These are phyloP conservation scores for Sutorius australiensis DNA, from an alignment of 768 basidiomycete species.

Conservation along the genomic window DNA sequence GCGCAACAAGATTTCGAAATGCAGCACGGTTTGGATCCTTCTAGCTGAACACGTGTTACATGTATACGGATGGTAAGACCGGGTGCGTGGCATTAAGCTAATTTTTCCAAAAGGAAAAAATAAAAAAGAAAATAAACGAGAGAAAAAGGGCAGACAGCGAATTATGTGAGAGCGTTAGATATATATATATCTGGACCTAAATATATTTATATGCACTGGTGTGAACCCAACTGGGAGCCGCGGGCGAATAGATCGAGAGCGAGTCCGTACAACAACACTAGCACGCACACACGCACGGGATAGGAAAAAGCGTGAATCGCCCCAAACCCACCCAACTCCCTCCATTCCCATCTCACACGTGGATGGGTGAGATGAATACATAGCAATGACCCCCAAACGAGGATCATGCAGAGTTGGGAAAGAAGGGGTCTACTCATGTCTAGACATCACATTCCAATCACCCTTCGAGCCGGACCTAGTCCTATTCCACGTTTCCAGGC, in stretches of 20 bases:
- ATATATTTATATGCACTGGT: slow-evolving; percentile 8
- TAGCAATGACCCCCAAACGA: slow-evolving; percentile 16
- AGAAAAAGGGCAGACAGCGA: background rate
- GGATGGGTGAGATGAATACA: slow-evolving; percentile 8
- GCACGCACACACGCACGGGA: slow-evolving; percentile 2
- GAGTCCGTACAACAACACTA: slow-evolving; percentile 1
- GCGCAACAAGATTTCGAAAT: slow-evolving; percentile 12
- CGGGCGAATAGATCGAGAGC: slow-evolving; percentile 4
- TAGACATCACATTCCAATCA: slow-evolving; percentile 13
- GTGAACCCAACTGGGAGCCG: background rate
- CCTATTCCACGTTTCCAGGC: slow-evolving; percentile 14
- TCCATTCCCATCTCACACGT: slow-evolving; percentile 1
- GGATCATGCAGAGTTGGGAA: slow-evolving; percentile 11
- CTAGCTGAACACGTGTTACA: slow-evolving; percentile 8
- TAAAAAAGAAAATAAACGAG: background rate
- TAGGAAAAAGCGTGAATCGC: background rate
- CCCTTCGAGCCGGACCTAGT: slow-evolving; percentile 8
- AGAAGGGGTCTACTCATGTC: slow-evolving; percentile 3
- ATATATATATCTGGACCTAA: slow-evolving; percentile 15
- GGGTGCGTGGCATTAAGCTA: background rate
- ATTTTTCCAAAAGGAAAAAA: background rate
- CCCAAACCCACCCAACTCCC: background rate
- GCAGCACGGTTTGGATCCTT: background rate
- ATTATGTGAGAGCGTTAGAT: slow-evolving; percentile 6
- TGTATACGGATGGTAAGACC: background rate